Evolutionary conservation across 2,329 filamentous ascomycete species (phyloP).

Genomic region (Botrytis paeoniae): DNA sequence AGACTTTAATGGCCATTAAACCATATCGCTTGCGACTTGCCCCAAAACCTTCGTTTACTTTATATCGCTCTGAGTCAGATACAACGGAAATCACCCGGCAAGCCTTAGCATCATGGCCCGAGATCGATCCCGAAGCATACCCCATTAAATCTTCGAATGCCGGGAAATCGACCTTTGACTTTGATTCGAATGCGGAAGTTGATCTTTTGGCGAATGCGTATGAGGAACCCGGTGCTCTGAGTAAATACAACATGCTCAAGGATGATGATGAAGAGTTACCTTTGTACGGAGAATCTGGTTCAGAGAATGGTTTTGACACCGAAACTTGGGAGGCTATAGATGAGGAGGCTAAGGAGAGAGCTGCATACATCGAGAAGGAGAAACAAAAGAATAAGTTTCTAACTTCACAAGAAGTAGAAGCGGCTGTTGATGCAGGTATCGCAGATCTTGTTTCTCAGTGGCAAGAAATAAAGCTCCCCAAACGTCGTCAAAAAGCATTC

Average conservation of each 20-base stretch:
- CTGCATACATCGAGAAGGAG: conserved; percentile 31
- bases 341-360: conserved; percentile 35
- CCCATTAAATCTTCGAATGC: background rate
- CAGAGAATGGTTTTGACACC: conserved; percentile 53
- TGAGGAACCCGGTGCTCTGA: conserved; percentile 34
- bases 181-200: conserved; percentile 4
- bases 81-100: conserved; percentile 30
- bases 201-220: conserved; percentile 19
- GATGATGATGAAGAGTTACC: conserved; percentile 47
- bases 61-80: conserved; percentile 30
- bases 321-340: conserved; percentile 61
- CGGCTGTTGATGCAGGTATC: conserved; percentile 54
- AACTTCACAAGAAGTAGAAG: conserved; percentile 47
- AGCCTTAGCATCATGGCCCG: conserved; percentile 35
- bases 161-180: conserved; percentile 22
- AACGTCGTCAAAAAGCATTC: conserved; percentile 54
- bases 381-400: conserved; percentile 38
- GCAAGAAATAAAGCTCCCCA: conserved; percentile 56
- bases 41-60: conserved; percentile 37
- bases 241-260: conserved; percentile 43
- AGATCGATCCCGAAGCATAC: conserved; percentile 27
- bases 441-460: conserved; percentile 52
- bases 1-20: conserved; percentile 28
- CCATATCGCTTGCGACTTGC: conserved; percentile 35
- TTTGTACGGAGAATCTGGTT: conserved; percentile 53